phyloP scores from a whole-genome alignment of 75 land plant genomes.

The Adiantum capillusveneris region DNA sequence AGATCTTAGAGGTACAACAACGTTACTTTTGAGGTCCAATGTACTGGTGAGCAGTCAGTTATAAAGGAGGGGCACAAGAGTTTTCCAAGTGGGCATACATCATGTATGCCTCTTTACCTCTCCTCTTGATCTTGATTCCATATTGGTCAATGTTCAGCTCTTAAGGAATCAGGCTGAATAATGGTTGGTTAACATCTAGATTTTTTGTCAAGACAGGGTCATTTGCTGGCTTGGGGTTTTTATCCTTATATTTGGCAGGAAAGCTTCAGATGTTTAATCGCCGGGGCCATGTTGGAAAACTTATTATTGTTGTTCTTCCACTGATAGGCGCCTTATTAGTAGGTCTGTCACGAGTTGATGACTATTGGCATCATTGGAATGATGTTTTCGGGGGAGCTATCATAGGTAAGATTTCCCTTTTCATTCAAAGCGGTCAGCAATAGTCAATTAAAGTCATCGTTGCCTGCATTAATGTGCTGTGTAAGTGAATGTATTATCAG shows the following conservation, averaged over 20 bases:
- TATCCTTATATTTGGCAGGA: slow-evolving; percentile 68
- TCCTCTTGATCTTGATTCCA: too few species aligned
- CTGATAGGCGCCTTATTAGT: slow-evolving; percentile 61
- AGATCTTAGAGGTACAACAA: slow-evolving; percentile 36
- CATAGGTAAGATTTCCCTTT: slow-evolving; percentile 36
- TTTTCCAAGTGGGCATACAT: slow-evolving; percentile 71
- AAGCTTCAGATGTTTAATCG: slow-evolving; percentile 65
- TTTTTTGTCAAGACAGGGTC: slow-evolving; percentile 52
- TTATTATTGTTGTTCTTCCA: slow-evolving; percentile 55
- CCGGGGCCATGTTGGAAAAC: slow-evolving; percentile 71
- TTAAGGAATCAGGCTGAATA: too few species aligned
- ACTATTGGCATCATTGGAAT: slow-evolving; percentile 94
- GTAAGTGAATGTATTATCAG: not conserved
- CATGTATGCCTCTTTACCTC: slow-evolving; percentile 20
- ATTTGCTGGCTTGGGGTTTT: slow-evolving; percentile 76
- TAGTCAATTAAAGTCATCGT: not conserved
- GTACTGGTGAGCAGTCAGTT: slow-evolving; percentile 43
- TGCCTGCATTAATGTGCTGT: not conserved
- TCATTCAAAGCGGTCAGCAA: not conserved
- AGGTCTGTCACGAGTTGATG: slow-evolving; percentile 78
- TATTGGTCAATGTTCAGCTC: too few species aligned
- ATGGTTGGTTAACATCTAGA: too few species aligned
- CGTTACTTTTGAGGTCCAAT: slow-evolving; percentile 41
- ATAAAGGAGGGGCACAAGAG: slow-evolving; percentile 93
- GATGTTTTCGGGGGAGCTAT: slow-evolving; percentile 74